These are phyloP conservation scores for Hygrocybe punicea DNA, from an alignment of 768 basidiomycete species.

Conservation along the genomic window DNA sequence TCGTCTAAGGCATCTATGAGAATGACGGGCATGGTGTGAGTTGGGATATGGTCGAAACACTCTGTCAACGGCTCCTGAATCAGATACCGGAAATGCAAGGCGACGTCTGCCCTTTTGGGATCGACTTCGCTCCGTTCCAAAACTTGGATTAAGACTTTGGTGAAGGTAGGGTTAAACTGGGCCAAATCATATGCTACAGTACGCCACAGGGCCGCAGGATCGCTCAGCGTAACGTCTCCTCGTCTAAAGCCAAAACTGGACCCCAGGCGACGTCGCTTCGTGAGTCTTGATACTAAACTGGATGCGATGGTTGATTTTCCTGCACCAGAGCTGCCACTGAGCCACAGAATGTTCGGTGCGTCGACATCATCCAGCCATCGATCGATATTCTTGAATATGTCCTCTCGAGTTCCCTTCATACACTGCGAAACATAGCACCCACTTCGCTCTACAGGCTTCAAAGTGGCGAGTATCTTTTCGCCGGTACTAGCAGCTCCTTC, in stretches of 20 bases:
- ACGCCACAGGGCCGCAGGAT: slow-evolving; percentile 4
- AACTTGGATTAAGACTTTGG: background rate
- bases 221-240: background rate
- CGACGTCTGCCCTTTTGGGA: background rate
- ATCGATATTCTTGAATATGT: background rate
- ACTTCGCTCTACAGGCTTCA: background rate
- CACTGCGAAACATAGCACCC: background rate
- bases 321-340: slow-evolving; percentile 3
- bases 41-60: slow-evolving; percentile 3
- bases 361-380: background rate
- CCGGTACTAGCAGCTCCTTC: no score
- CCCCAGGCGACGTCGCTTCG: background rate
- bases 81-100: background rate
- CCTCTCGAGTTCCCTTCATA: slow-evolving; percentile 3
- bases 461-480: background rate
- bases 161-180: background rate
- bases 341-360: slow-evolving; percentile 3
- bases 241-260: slow-evolving; percentile 3
- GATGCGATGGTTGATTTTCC: slow-evolving; percentile 6
- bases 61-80: slow-evolving; percentile 19
- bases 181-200: slow-evolving; percentile 6
- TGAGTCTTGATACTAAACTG: background rate
- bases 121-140: background rate
- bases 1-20: slow-evolving; percentile 34
- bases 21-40: slow-evolving; percentile 14